Base-by-base conservation (phyloP, 345 rosid species). In the Arabidopsis thaliana region DNA sequence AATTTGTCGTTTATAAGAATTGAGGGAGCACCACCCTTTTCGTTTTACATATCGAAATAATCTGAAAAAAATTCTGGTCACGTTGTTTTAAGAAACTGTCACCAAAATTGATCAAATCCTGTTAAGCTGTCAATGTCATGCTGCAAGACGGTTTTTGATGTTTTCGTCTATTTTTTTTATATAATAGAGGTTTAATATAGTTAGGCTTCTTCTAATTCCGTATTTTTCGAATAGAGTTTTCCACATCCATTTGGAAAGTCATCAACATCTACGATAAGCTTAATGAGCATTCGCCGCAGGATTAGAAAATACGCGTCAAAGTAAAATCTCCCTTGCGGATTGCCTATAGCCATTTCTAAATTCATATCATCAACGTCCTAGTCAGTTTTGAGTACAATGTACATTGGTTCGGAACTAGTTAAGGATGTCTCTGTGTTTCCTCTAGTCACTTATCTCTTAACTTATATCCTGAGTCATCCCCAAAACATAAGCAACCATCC, bases 341-440 rank as follows among this genome's bases (percentile, higher is more conserved):
- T n/a, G 9, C 10, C 28, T 30, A 4, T 40, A 38, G 22, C 51
- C 6, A 30, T 22, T 7, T 49, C 36, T 22, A 50, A 5, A 37
- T 4, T 23, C 2, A 8, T 11, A 13, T 37, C 36, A 67, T 37
- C 36, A 67, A 36, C 22, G 23, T 16, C 10, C 13, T 13, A 50
- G 16, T 16, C 45, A 22, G 42, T 33, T 65, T 65, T 7, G 9
- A 44, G 53, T n/a, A 30, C 28, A 45, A 0, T 63, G 25, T 8
- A 12, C 50, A 61, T 41, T 8, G 16, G 34, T 61, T 38, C 2
- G 33, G 40, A 64, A 45, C 25, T 28, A 63, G 24, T 63, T 16
- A 45, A 30, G 30, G 44, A 24, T 48, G 46, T 22, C 59, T 46
- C n/a, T 13, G 6, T 65, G 44, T 65, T 65, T 45, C 56, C 42